Percentiles rank a stretch among this genome's conserved stretches.
Evolutionary conservation across 805 yeast genomes (phyloP).

Genomic region (Yarrowia yakushimensis): DNA sequence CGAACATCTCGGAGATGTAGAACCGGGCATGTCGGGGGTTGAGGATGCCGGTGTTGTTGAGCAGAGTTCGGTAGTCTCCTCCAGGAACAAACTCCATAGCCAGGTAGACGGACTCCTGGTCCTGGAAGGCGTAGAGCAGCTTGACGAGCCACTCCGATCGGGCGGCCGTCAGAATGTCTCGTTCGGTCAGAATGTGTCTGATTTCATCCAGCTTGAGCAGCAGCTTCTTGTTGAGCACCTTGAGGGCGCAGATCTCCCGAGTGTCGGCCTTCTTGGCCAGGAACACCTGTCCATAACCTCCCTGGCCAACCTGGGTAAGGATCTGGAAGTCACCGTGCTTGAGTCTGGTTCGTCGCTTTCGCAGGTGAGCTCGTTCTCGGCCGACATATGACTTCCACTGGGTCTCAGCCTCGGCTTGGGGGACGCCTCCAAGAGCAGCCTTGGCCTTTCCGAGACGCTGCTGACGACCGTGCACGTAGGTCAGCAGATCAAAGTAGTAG

Average conservation of each 20-base stretch:
- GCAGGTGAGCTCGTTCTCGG: conserved; percentile 75
- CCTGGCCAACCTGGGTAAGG: conserved; percentile 98
- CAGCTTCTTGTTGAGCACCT: conserved; percentile 82
- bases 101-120: conserved; percentile 77
- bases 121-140: conserved; percentile 92
- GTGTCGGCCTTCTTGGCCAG: conserved; percentile 92
- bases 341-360: conserved; percentile 88
- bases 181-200: conserved; percentile 89
- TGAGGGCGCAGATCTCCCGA: conserved; percentile 90
- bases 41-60: conserved; percentile 87
- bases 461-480: conserved; percentile 82
- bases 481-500: conserved; percentile 93
- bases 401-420: conserved; percentile 44
- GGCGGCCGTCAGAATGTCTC: conserved; percentile 95
- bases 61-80: conserved; percentile 92
- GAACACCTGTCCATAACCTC: conserved; percentile 99
- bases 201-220: conserved; percentile 90
- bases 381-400: conserved; percentile 79
- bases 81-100: conserved; percentile 99
- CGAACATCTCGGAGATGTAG: conserved; percentile 93
- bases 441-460: conserved; percentile 74
- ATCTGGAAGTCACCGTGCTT: conserved; percentile 93
- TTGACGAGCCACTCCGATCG: conserved; percentile 95
- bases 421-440: conserved; percentile 41
- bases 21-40: conserved; percentile 95